Evolutionary conservation across 805 yeast genomes (phyloP).

Genomic region (Teunomyces gatunensis): DNA sequence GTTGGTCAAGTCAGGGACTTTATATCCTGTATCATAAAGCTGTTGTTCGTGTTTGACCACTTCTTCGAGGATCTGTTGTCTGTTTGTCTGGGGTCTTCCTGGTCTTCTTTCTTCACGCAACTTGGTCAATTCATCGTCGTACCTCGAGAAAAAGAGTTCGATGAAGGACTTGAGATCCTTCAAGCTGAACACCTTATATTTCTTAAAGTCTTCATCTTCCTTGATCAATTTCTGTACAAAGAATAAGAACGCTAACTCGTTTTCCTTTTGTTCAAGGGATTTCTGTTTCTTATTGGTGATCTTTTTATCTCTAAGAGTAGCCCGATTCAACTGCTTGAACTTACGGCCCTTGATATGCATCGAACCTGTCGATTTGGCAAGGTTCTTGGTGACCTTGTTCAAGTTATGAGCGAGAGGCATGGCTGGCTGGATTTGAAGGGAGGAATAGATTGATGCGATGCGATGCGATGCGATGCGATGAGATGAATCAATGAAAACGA

Average conservation of each 20-base stretch:
- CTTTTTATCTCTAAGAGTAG: slow-evolving; percentile 80
- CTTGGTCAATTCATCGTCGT: slow-evolving; percentile 70
- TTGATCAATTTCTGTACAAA: slow-evolving; percentile 58
- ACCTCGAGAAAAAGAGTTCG: slow-evolving; percentile 61
- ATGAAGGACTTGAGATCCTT: slow-evolving; percentile 63
- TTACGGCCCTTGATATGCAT: slow-evolving; percentile 89
- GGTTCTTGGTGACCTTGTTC: slow-evolving; percentile 59
- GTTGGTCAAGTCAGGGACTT: slow-evolving; percentile 70
- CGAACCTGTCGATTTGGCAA: slow-evolving; percentile 52
- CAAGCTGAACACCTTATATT: slow-evolving; percentile 40
- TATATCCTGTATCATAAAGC: slow-evolving; percentile 65
- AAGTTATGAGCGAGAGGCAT: slow-evolving; percentile 74
- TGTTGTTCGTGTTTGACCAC: slow-evolving; percentile 58
- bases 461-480: neutral
- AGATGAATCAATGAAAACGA: neutral
- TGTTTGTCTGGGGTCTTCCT: slow-evolving; percentile 79
- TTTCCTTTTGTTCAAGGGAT: slow-evolving; percentile 56
- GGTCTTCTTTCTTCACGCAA: slow-evolving; percentile 66
- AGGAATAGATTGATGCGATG: slow-evolving; percentile 4
- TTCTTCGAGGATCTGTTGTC: slow-evolving; percentile 65
- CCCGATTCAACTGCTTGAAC: slow-evolving; percentile 77
- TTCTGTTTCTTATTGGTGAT: slow-evolving; percentile 57
- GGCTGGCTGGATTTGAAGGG: slow-evolving; percentile 6
- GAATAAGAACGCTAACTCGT: slow-evolving; percentile 55
- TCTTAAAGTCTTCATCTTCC: slow-evolving; percentile 29